Percentiles rank a stretch among this genome's conserved stretches.
phyloP scores from a whole-genome alignment of 768 basidiomycete species.

The Leccinum rimulosum region DNA sequence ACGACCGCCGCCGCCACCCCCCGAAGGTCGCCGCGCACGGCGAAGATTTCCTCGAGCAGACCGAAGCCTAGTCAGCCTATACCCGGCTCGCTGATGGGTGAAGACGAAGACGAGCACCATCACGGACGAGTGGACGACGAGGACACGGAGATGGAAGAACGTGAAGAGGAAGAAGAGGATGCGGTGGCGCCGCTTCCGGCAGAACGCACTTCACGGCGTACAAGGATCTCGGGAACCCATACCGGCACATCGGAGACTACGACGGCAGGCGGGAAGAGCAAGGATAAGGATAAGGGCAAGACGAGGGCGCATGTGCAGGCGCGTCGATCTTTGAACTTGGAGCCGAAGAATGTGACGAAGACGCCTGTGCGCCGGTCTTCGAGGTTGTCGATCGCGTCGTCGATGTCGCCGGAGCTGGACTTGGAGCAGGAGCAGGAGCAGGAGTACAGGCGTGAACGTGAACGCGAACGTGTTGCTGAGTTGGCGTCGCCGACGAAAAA shows the following conservation, averaged over 20 bases:
- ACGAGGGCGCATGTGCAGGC: constrained; percentile 9
- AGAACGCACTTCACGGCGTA: constrained; percentile 20
- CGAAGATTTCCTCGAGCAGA: constrained; percentile 8
- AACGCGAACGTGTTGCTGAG: constrained; percentile 5
- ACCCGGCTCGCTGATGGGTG: constrained; percentile 44
- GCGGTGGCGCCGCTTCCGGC: constrained; percentile 33
- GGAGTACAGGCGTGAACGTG: not conserved
- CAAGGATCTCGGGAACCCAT: constrained; percentile 13
- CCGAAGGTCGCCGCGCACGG: not conserved
- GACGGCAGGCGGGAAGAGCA: constrained; percentile 10
- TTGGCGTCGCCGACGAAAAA: constrained; percentile 23
- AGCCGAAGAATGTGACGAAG: not conserved
- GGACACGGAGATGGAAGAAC: constrained; percentile 24
- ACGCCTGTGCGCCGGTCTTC: constrained; percentile 39
- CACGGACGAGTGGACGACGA: constrained; percentile 19
- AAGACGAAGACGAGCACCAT: constrained; percentile 31
- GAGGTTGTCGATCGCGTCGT: constrained; percentile 35
- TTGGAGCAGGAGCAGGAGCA: no score
- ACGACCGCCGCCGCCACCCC: not conserved
- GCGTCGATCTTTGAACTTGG: not conserved
- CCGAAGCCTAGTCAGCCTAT: constrained; percentile 31
- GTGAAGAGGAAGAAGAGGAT: constrained; percentile 31
- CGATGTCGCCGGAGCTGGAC: constrained; percentile 31
- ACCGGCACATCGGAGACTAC: constrained; percentile 8
- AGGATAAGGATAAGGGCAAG: constrained; percentile 12